Evolutionary conservation across 2,329 filamentous ascomycete species (phyloP), one percentile per base, ranked within the genome.

Genomic region (Penicillium sp.): DNA sequence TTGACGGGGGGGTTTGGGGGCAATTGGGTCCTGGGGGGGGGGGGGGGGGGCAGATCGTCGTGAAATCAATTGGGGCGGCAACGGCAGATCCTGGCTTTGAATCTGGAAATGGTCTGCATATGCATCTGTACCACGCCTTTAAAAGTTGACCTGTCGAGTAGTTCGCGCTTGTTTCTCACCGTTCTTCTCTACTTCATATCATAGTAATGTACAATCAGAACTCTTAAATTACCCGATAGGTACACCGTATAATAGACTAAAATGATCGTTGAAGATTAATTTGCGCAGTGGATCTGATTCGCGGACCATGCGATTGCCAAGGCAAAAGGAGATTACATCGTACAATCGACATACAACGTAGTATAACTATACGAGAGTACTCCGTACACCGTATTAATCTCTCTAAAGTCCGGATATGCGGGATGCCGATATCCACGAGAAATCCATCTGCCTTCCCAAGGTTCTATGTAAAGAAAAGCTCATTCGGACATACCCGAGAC

Each of bases 41-140:
- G n/a, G 63, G 64, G 60, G 62, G 38, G 58, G 27, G 29, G 62
- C 45, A 21, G 63, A 66, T 66, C 60, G 53, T 48, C 58, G 33
- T 58, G 50, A 60, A 56, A 59, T 56, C 57, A 58, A 61, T 62
- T 61, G 58, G 58, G 56, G 54, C 58, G 56, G 61, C 51, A 60
- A 63, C 58, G 54, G 58, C 42, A 58, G 63, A 64, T 64, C 56
- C 60, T 51, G 59, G 41, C 19, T 60, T 54, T 53, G 50, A 38
- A 57, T 56, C 27, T 56, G 15, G 29, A 52, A 47, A 54, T 50
- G 23, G 54, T 19, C 50, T 57, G 50, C 50, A 57, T 54, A 46
- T 58, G 43, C 46, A 57, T 56, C 25, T 19, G 48, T 37, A 48
- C 31, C 9, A 37, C 31, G 21, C 15, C 31, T 51, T 46, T 33